Conservation (phyloP, 2,329 filamentous ascomycete species). For the Neonectria hederae region DNA sequence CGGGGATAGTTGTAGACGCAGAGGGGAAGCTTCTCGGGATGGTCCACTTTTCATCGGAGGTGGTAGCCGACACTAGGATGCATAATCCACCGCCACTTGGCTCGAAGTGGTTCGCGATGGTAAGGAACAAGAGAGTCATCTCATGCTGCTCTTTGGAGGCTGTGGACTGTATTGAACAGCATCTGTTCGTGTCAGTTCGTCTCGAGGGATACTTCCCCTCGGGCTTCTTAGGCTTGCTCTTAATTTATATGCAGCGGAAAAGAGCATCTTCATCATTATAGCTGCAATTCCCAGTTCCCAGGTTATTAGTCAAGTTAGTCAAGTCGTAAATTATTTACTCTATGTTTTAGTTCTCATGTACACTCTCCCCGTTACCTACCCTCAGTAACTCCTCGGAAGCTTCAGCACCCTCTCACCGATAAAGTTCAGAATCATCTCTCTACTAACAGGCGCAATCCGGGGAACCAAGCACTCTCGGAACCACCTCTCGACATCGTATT, state of each 20-base stretch:
- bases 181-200: too few relatives aligned
- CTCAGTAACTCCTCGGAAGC: conserved; percentile 73
- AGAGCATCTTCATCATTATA: too few relatives aligned
- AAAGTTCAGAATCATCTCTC: conserved; percentile 82
- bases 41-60: conserved; percentile 18
- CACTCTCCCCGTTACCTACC: neutral
- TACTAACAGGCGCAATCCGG: conserved; percentile 69
- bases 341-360: neutral
- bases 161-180: too few relatives aligned
- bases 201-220: too few relatives aligned
- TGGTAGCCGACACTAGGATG: conserved; percentile 17
- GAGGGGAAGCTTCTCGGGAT: conserved; percentile 5
- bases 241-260: too few relatives aligned
- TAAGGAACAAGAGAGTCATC: neutral
- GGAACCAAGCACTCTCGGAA: conserved; percentile 72
- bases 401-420: conserved; percentile 74
- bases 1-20: neutral
- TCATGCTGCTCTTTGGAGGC: too few relatives aligned
- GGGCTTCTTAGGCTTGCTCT: too few relatives aligned
- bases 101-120: neutral
- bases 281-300: too few relatives aligned
- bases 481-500: conserved; percentile 73
- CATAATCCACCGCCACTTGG: neutral
- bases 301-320: neutral
- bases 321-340: neutral